Evolutionary conservation across 371 early-diverging fungal species (phyloP), one percentile per base, ranked within the genome.

Genomic region (Mycotypha africana): DNA sequence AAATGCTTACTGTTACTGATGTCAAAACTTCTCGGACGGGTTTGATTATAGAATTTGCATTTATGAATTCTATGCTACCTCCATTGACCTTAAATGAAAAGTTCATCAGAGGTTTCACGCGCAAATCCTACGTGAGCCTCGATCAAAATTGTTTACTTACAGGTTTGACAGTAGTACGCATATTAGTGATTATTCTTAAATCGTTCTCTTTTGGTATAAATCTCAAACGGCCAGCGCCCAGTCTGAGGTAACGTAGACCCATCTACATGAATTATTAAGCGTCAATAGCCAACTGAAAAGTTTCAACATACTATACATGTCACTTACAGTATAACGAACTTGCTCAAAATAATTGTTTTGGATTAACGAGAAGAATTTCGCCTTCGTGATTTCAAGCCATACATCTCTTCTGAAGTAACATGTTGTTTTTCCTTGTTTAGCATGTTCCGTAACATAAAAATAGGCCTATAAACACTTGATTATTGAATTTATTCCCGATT

Each of bases 341-440:
- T 28, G 17, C 4, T 25, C 16, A 11, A 16, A 34, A 10, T 42
- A 35, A 7, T 37, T 14, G 2, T 15, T 16, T 25, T 34, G 14
- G 0, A 35, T 31, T 11, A 52, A 20, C 0, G 6, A 31, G 11
- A 19, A 23, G 33, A 37, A 17, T 17, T 3, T 64, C 2, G 72
- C 53, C n/a, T 53, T 45, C 0, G 76, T 59, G 20, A 86, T 58
- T 1, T 39, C 24, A 0, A 49, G 41, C 94, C 94, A 94, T 2
- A 82, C 69, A 38, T 86, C 90, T 35, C 81, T 78, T 20, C 91
- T 85, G 59, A 84, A 93, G 54, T 86, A 93, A 49, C 80, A 76
- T 7, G 89, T 42, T 17, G 60, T 58, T 39, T 78, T 71, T 14
- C 79, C 72, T 31, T 72, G 53, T 4, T 58, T 47, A 0, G 82